Percentiles rank a stretch among this genome's conserved stretches.
Evolutionary conservation across 192 early-diverging fungal species (phyloP).

Genomic region (Umbelopsis ramanniana): DNA sequence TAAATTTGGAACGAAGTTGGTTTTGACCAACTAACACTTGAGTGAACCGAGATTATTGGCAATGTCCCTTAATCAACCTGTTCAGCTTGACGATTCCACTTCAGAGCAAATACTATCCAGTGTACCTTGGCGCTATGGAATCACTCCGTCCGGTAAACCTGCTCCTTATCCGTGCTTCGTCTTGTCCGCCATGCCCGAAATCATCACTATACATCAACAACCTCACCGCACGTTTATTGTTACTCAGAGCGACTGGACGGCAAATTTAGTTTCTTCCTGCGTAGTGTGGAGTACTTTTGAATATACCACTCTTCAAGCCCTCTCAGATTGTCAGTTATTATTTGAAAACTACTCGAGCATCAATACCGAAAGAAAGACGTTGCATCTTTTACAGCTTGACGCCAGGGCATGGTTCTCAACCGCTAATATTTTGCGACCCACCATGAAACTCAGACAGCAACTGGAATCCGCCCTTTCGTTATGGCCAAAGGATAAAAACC

Average conservation of each 20-base stretch:
- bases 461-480: constrained; percentile 1
- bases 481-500: constrained; percentile 16
- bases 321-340: constrained; percentile 4
- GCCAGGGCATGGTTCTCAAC: constrained; percentile 18
- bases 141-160: background rate
- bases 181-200: constrained; percentile 14
- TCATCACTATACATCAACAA: constrained; percentile 4
- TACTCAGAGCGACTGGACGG: constrained; percentile 19
- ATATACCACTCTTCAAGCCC: constrained; percentile 11
- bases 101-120: constrained; percentile 3
- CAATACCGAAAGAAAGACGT: background rate
- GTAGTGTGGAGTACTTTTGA: constrained; percentile 14
- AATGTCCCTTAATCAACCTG: constrained; percentile 12
- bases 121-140: constrained; percentile 6
- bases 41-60: background rate
- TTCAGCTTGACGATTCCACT: constrained; percentile 9
- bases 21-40: no score
- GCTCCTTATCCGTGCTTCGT: constrained; percentile 5
- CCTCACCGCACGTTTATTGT: constrained; percentile 13
- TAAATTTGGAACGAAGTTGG: no score
- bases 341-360: constrained; percentile 9
- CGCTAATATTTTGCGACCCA: constrained; percentile 8
- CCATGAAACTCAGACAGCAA: constrained; percentile 1
- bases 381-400: constrained; percentile 7
- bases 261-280: constrained; percentile 13